Evolutionary conservation across 2,329 filamentous ascomycete genomes (phyloP), one percentile per base, ranked within the genome.

Genomic region (Phoma herbarum): DNA sequence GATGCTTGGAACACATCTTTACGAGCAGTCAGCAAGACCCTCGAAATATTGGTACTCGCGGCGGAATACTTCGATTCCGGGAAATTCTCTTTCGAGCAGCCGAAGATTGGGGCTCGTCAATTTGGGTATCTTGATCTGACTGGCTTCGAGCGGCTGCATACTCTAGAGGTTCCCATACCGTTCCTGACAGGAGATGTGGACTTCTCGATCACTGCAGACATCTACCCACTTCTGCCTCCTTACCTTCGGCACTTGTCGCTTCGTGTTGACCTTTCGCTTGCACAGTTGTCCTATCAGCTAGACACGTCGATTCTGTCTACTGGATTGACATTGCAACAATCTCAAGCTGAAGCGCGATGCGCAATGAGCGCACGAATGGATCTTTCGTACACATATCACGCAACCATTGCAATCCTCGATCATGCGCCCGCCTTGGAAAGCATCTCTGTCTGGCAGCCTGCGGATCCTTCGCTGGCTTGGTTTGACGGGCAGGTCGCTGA

Each of bases 381-480:
- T 41, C 46, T 69, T 4, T 66, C 66, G 2, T 70, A 68, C 35
- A 64, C 67, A 29, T 71, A 67, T 22, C 62, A 69, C 31, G 59
- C 65, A 5, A 62, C 60, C 3, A 59, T 70, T 14, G 43, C 51
- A 1, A 28, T 73, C 25, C 58, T 73, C 11, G 67, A 69, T 12
- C 59, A 63, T 20, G 44, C 65, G 2, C 28, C 54, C 9, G 18
- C 51, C n/a, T 56, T 74, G 9, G 57, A 66, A 51, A 69, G 67
- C 1, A 59, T 73, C 10, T 61, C 69, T 4, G 42, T 71, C 3
- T 72, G 68, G 66, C 68, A 74, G 26, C 70, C 71, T n/a, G 64
- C 69, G 2, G 68, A 73, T 28, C 48, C 64, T 9, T 60, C 61
- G 2, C 51, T 73, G 2, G 50, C 47, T 14, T 72, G 69, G 66